Evolutionary conservation across 208 protist species (phyloP).

Genomic region (Crithidia expoeki): DNA sequence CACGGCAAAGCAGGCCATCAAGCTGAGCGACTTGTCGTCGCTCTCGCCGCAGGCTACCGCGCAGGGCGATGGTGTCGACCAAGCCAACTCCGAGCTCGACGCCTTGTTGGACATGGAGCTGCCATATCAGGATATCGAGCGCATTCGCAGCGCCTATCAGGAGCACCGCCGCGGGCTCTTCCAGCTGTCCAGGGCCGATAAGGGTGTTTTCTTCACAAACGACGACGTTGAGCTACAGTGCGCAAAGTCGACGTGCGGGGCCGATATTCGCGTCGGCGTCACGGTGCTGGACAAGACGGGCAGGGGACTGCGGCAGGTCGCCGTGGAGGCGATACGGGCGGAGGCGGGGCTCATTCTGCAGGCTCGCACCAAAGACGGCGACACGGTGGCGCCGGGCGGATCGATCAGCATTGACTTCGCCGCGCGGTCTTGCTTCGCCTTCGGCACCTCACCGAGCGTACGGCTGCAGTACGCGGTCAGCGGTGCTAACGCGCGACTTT

Average conservation of each 20-base stretch:
- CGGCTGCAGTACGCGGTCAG: slow-evolving; percentile 50
- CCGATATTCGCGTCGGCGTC: slow-evolving; percentile 56
- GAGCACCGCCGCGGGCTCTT: slow-evolving; percentile 45
- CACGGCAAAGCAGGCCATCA: slow-evolving; percentile 61
- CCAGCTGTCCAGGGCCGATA: slow-evolving; percentile 19
- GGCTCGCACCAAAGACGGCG: slow-evolving; percentile 42
- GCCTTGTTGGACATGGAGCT: slow-evolving; percentile 75
- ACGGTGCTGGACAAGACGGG: slow-evolving; percentile 36
- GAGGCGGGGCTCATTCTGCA: slow-evolving; percentile 69
- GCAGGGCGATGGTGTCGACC: slow-evolving; percentile 86
- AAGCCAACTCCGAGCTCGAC: slow-evolving; percentile 64
- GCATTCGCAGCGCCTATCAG: slow-evolving; percentile 34
- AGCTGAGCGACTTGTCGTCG: slow-evolving; percentile 89
- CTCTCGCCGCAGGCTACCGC: slow-evolving; percentile 96
- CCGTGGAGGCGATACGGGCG: slow-evolving; percentile 48
- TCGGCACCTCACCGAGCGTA: slow-evolving; percentile 57
- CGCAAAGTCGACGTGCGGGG: slow-evolving; percentile 45
- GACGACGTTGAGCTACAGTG: slow-evolving; percentile 57
- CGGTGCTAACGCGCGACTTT: slow-evolving; percentile 4
- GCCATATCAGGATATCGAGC: slow-evolving; percentile 45
- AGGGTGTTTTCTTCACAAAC: slow-evolving; percentile 56
- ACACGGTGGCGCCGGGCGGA: slow-evolving; percentile 22
- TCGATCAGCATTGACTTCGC: slow-evolving; percentile 61
- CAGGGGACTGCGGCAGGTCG: slow-evolving; percentile 33
- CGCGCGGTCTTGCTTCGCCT: slow-evolving; percentile 65